These are phyloP conservation scores for Malassezia caprae DNA, from an alignment of 1,284 basidiomycete genomes.

Conservation along the genomic window DNA sequence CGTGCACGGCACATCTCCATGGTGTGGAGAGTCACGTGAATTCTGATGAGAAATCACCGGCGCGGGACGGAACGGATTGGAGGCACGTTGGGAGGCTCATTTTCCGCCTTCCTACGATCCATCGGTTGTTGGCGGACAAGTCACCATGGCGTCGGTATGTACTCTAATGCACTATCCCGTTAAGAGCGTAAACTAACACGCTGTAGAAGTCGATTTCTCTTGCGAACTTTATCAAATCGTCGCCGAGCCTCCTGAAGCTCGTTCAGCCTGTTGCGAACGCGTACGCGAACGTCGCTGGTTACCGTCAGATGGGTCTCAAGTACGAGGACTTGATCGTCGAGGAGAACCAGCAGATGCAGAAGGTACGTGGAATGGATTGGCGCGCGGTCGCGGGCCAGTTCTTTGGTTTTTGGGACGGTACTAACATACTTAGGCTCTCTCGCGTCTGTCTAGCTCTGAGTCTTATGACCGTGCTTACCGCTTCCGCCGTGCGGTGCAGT, in stretches of 20 bases:
- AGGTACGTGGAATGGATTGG: conserved; percentile 54
- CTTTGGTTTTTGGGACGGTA: background rate
- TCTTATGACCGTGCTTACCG: conserved; percentile 85
- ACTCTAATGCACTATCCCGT: background rate
- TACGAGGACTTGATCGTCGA: conserved; percentile 92
- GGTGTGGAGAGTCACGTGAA: conserved; percentile 15
- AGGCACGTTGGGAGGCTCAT: background rate
- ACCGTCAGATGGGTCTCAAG: conserved; percentile 78
- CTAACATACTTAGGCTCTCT: conserved; percentile 49
- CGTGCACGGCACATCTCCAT: background rate
- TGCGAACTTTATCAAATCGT: conserved; percentile 65
- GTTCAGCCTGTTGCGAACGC: conserved; percentile 72
- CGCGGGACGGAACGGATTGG: conserved; percentile 19
- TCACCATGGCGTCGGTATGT: conserved; percentile 18
- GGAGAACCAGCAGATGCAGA: conserved; percentile 73
- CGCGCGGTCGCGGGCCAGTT: background rate
- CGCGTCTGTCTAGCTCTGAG: conserved; percentile 68
- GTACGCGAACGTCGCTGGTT: conserved; percentile 72
- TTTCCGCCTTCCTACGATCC: conserved; percentile 10
- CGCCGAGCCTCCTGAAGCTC: conserved; percentile 59
- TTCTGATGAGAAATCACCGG: conserved; percentile 13
- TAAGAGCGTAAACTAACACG: background rate
- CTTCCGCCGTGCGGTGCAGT: conserved; percentile 71
- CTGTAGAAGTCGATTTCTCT: conserved; percentile 58
- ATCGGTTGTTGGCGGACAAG: conserved; percentile 2